Percentiles rank a stretch among this genome's conserved stretches.
phyloP scores from a whole-genome alignment of 2,329 filamentous ascomycete genomes.

The Cladosporium phlei region DNA sequence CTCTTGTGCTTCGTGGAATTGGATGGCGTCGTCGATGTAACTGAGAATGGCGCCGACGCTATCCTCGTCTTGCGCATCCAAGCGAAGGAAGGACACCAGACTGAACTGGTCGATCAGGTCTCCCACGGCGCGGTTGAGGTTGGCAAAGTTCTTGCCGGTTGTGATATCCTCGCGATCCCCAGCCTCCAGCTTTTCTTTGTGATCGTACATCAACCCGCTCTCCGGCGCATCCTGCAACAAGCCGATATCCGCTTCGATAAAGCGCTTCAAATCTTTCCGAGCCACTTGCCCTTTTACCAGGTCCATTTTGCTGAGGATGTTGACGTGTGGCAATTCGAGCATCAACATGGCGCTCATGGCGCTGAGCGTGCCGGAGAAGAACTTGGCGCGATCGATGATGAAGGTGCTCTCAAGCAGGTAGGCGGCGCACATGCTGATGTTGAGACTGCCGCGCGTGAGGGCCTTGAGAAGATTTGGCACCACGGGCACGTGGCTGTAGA shows the following conservation, averaged over 20 bases:
- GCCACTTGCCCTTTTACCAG: constrained; percentile 84
- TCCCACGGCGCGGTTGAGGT: constrained; percentile 81
- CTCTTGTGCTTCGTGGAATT: constrained; percentile 90
- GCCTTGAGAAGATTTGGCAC: constrained; percentile 78
- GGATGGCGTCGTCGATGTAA: constrained; percentile 91
- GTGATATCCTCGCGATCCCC: constrained; percentile 56
- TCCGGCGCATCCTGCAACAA: constrained; percentile 75
- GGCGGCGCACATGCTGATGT: constrained; percentile 86
- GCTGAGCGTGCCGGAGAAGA: constrained; percentile 90
- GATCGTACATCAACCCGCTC: constrained; percentile 42
- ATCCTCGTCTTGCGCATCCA: constrained; percentile 87
- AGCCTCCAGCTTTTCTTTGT: constrained; percentile 40
- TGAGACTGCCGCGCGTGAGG: constrained; percentile 74
- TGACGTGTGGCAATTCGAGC: constrained; percentile 94
- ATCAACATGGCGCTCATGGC: constrained; percentile 99
- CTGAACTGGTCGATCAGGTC: constrained; percentile 94
- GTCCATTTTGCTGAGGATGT: constrained; percentile 97
- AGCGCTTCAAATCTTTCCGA: constrained; percentile 83
- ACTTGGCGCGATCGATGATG: constrained; percentile 91
- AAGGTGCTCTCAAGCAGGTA: constrained; percentile 96
- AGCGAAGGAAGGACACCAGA: constrained; percentile 91
- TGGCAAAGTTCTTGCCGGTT: constrained; percentile 72
- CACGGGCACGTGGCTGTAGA: constrained; percentile 95
- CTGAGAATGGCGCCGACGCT: constrained; percentile 80
- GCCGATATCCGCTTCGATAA: constrained; percentile 78